Percentiles rank a stretch among this genome's conserved stretches.
Evolutionary conservation across 2,329 filamentous ascomycete species (phyloP).

Genomic region (Aspergillus costaricaensis): DNA sequence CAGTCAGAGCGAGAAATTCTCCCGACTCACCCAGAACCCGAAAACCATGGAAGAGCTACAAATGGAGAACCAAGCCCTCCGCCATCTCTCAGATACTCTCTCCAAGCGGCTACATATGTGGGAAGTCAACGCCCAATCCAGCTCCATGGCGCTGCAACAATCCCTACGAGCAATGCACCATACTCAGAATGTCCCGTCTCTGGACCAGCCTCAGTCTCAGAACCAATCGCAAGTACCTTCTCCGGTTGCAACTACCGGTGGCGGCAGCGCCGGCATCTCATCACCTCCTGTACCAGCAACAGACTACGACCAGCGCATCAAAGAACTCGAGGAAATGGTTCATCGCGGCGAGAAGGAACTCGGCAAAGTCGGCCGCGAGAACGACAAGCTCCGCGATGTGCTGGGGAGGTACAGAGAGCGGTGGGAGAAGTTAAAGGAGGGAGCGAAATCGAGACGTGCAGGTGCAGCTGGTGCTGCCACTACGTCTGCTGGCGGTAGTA

Average conservation of each 20-base stretch:
- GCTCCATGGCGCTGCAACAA: constrained; percentile 81
- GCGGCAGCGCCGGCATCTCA: constrained; percentile 8
- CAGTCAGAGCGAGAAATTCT: constrained; percentile 30
- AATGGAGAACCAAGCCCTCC: constrained; percentile 83
- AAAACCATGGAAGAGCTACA: constrained; percentile 86
- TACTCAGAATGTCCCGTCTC: constrained; percentile 32
- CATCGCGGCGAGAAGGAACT: constrained; percentile 60
- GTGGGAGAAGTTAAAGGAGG: constrained; percentile 70
- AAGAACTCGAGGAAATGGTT: constrained; percentile 70
- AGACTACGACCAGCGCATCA: constrained; percentile 55
- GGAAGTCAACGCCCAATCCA: constrained; percentile 87
- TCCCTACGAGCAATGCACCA: constrained; percentile 62
- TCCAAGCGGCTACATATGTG: constrained; percentile 88
- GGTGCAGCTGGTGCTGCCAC: no score
- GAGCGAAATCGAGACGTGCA: constrained; percentile 50
- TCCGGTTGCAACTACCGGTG: constrained; percentile 17
- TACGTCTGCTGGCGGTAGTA: no score
- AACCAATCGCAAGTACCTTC: constrained; percentile 32
- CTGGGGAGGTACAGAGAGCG: constrained; percentile 62
- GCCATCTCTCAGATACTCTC: constrained; percentile 81
- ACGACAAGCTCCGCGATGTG: constrained; percentile 59
- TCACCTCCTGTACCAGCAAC: constrained; percentile 23
- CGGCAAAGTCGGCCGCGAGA: constrained; percentile 63
- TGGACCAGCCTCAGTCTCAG: constrained; percentile 32
- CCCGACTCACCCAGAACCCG: constrained; percentile 34